phyloP scores from a whole-genome alignment of 2,329 filamentous ascomycete species.

The Zarea fungicola region DNA sequence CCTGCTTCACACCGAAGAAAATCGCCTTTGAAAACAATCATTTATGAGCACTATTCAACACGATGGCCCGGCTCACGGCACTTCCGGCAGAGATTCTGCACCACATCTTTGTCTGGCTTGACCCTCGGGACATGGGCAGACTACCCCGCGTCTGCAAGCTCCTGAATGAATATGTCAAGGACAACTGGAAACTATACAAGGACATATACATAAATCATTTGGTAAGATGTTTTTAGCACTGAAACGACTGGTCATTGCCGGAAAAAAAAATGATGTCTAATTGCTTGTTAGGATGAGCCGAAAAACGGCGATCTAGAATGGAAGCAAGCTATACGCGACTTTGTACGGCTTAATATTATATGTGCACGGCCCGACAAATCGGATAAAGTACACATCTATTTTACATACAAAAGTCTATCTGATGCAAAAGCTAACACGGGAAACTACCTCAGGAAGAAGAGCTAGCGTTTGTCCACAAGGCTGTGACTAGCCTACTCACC shows the following conservation, averaged over 20 bases:
- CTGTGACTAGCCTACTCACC: conserved; percentile 41
- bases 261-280: background rate
- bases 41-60: too few relatives aligned
- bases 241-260: background rate
- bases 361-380: conserved; percentile 28
- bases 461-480: conserved; percentile 42
- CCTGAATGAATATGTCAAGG: conserved; percentile 49
- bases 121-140: conserved; percentile 50
- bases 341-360: conserved; percentile 39
- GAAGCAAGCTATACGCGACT: conserved; percentile 38
- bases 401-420: background rate
- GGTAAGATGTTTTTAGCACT: conserved; percentile 35
- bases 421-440: background rate
- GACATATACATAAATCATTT: conserved; percentile 54
- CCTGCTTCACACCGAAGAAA: background rate
- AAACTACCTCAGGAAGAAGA: conserved; percentile 31
- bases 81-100: conserved; percentile 61
- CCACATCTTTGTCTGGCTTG: conserved; percentile 51
- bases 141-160: conserved; percentile 47
- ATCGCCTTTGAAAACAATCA: too few relatives aligned
- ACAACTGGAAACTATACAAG: conserved; percentile 56
- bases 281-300: conserved; percentile 26
- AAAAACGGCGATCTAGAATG: conserved; percentile 34
- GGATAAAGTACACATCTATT: conserved; percentile 34
- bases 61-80: conserved; percentile 29